Evolutionary conservation across 2,329 filamentous ascomycete genomes (phyloP).

Genomic region (Trichoderma afroharzianum): DNA sequence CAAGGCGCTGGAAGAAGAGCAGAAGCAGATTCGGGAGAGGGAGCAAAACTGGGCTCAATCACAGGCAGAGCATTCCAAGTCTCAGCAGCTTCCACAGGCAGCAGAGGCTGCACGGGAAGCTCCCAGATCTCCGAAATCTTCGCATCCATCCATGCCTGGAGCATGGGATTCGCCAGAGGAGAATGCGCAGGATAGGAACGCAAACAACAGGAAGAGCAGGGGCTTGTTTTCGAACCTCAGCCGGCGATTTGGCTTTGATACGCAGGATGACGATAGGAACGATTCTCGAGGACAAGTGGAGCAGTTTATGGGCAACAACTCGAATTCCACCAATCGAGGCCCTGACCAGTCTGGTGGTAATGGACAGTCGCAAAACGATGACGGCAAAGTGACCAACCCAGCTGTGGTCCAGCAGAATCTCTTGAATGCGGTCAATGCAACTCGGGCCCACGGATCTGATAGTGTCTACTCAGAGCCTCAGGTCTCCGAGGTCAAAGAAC

Average conservation of each 20-base stretch:
- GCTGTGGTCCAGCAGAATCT: conserved; percentile 66
- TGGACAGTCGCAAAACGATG: conserved; percentile 33
- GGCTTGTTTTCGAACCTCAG: conserved; percentile 67
- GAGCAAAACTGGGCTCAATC: conserved; percentile 42
- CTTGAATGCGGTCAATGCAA: conserved; percentile 72
- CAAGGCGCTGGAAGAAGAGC: conserved; percentile 69
- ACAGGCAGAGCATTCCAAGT: conserved; percentile 27
- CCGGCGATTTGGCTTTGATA: conserved; percentile 65
- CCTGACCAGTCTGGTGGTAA: conserved; percentile 17
- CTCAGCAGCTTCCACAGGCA: conserved; percentile 25
- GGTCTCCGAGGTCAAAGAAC: conserved; percentile 73
- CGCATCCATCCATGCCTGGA: conserved; percentile 63
- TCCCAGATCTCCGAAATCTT: conserved; percentile 40
- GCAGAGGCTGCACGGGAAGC: conserved; percentile 38
- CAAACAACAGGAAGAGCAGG: conserved; percentile 42
- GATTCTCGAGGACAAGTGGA: conserved; percentile 40
- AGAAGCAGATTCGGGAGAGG: conserved; percentile 59
- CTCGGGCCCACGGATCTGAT: conserved; percentile 70
- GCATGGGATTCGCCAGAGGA: conserved; percentile 66
- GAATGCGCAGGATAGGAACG: conserved; percentile 30
- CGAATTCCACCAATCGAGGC: conserved; percentile 2
- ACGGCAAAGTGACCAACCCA: conserved; percentile 56
- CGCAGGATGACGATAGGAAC: conserved; percentile 34
- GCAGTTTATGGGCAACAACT: conserved; percentile 40
- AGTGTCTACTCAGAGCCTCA: conserved; percentile 69